These are phyloP conservation scores for Skeletonema grethae DNA, from an alignment of 108 stramenopile species.

Conservation along the genomic window DNA sequence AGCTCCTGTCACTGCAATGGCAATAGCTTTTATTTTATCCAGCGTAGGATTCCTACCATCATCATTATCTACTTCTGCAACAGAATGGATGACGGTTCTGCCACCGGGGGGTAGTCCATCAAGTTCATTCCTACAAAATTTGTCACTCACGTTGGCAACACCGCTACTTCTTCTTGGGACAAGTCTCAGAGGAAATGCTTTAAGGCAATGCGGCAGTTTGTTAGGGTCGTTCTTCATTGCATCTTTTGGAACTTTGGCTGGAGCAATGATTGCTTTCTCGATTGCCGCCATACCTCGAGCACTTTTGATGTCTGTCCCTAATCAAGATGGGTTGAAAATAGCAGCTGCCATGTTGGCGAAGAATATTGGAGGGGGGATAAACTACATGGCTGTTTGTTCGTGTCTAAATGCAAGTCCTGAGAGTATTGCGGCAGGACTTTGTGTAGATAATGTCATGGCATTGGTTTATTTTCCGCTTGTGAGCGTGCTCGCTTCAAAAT, in stretches of 20 bases:
- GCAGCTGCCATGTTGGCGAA: constrained; percentile 81
- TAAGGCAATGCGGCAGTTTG: constrained; percentile 52
- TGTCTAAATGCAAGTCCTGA: constrained; percentile 54
- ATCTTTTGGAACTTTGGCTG: constrained; percentile 59
- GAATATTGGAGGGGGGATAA: constrained; percentile 87
- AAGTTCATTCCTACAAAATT: constrained; percentile 21
- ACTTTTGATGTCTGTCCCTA: constrained; percentile 31
- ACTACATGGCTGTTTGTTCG: constrained; percentile 78
- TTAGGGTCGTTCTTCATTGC: constrained; percentile 66
- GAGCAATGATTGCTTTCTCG: constrained; percentile 57
- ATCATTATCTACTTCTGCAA: neutral
- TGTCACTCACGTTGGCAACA: constrained; percentile 67
- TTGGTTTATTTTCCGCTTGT: constrained; percentile 78
- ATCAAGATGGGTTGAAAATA: constrained; percentile 64
- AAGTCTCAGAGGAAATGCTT: constrained; percentile 45
- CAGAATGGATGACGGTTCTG: constrained; percentile 27
- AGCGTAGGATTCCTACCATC: constrained; percentile 50
- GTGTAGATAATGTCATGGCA: constrained; percentile 81
- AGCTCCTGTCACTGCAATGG: constrained; percentile 85
- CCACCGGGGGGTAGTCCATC: constrained; percentile 65
- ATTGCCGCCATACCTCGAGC: constrained; percentile 17
- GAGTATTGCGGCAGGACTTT: constrained; percentile 72
- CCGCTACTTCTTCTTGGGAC: constrained; percentile 79
- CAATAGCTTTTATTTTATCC: constrained; percentile 68
- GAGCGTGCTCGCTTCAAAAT: constrained; percentile 55